Percentiles rank a stretch among this genome's conserved stretches.
Conservation (phyloP, 257 asterid species). For the Paraleonurus japonicus region DNA sequence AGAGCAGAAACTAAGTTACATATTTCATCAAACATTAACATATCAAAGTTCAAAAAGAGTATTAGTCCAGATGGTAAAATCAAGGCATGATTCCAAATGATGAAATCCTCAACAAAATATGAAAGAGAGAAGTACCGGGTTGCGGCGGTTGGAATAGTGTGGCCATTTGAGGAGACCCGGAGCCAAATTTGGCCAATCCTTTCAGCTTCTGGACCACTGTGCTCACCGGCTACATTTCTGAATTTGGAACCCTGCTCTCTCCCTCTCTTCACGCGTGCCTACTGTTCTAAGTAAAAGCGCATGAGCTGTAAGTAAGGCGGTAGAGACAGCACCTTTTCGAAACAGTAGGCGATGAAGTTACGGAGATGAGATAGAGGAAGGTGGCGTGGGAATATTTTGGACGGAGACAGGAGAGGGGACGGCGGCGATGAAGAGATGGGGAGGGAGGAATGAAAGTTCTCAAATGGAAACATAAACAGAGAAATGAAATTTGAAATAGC, state of each 20-base stretch:
- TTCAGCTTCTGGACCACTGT: constrained; percentile 48
- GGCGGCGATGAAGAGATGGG: too few species aligned
- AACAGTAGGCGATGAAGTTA: too few species aligned
- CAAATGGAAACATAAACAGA: too few species aligned
- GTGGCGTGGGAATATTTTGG: too few species aligned
- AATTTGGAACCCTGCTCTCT: constrained; percentile 26
- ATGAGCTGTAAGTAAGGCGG: too few species aligned
- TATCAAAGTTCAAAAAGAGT: not conserved
- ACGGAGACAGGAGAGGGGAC: too few species aligned
- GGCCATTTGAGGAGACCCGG: constrained; percentile 34
- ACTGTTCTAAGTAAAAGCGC: too few species aligned
- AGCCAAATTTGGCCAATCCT: constrained; percentile 48
- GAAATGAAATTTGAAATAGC: too few species aligned
- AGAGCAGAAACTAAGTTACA: not conserved
- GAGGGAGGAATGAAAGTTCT: too few species aligned
- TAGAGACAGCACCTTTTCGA: too few species aligned
- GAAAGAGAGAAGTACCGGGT: constrained; percentile 51
- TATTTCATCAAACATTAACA: not conserved
- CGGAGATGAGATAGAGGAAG: too few species aligned
- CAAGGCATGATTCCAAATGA: not conserved
- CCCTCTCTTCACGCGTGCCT: too few species aligned
- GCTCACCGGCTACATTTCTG: constrained; percentile 51
- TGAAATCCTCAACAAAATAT: not conserved
- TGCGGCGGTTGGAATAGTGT: constrained; percentile 42
- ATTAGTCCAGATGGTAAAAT: not conserved